Evolutionary conservation across 352 stramenopile genomes (phyloP), one percentile per base, ranked within the genome.

Genomic region (Phytopythium delawarense): DNA sequence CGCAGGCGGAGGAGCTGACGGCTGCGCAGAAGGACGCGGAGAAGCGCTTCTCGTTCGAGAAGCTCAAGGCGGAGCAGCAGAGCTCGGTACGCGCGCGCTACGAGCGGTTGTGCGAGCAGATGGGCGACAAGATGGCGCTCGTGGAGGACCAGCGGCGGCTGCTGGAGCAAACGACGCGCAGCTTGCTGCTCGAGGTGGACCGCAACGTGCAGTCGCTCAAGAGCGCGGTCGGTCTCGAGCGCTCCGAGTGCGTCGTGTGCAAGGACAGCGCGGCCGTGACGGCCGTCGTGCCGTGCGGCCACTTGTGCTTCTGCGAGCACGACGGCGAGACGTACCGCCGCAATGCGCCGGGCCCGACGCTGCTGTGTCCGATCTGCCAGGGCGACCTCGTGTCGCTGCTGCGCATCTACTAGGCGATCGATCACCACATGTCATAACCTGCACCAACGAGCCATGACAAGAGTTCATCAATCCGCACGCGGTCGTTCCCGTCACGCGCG

Each of bases 231-330:
- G 63, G 81, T 20, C 69, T 89, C 1, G 81, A 90, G 50, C 72
- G 75, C 55, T 87, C 69, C 56, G 85, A 94, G 65, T 94, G 85
- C 65, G 76, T 94, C 56, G 66, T 94, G 60, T 94, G 85, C 73
- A 89, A 90, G 61, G 85, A 94, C 59, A 73, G 74, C 35, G 64
- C 78, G 37, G 81, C 85, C 1, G 84, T 89, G 54, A 91, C 77
- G 35, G 85, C 85, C 7, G 71, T 94, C 42, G 83, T 92, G 55
- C 85, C 85, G 46, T 94, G 85, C 46, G 85, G 85, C n/a, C 85
- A 94, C 49, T 48, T 94, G 48, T 91, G 84, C 57, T 94, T 94
- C 61, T 94, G 85, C 67, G 79, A 94, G 32, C 68, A 89, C n/a
- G 85, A 94, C 65, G 81, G 75, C 30, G 80, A 91, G 40, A 67